Conservation (phyloP, 192 early-diverging fungal species). For the Backusella morwellensis region DNA sequence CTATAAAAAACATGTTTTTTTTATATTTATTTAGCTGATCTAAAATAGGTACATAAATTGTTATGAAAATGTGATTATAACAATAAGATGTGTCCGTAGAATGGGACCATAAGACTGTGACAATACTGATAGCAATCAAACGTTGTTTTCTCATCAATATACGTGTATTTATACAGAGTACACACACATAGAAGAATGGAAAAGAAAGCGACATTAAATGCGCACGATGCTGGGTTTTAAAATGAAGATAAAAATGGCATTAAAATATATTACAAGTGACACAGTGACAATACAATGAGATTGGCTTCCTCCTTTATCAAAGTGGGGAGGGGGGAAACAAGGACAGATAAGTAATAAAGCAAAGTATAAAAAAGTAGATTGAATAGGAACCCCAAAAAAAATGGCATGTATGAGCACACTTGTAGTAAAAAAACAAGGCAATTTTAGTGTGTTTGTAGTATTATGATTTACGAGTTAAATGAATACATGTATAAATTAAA, state of each 20-base stretch:
- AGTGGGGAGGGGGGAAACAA: background rate
- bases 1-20: too few species aligned
- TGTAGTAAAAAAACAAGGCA: too few species aligned
- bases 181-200: background rate
- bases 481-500: background rate
- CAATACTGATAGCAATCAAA: too few species aligned
- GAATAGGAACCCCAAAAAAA: background rate
- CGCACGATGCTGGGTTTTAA: background rate
- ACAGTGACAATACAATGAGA: background rate
- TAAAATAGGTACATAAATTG: too few species aligned
- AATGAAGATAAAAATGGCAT: slow-evolving; percentile 1
- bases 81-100: too few species aligned
- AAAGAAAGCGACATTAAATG: background rate
- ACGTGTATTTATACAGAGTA: background rate
- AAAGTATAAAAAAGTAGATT: too few species aligned
- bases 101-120: too few species aligned
- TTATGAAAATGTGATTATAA: too few species aligned
- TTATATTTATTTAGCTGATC: too few species aligned
- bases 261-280: background rate
- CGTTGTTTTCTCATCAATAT: too few species aligned
- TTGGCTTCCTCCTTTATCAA: background rate
- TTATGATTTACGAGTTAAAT: too few species aligned
- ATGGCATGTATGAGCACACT: background rate
- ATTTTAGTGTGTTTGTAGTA: too few species aligned
- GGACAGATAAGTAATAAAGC: background rate